These are phyloP conservation scores for Geotrichum bryndzae DNA, from an alignment of 1,139 yeast genomes.

Conservation along the genomic window DNA sequence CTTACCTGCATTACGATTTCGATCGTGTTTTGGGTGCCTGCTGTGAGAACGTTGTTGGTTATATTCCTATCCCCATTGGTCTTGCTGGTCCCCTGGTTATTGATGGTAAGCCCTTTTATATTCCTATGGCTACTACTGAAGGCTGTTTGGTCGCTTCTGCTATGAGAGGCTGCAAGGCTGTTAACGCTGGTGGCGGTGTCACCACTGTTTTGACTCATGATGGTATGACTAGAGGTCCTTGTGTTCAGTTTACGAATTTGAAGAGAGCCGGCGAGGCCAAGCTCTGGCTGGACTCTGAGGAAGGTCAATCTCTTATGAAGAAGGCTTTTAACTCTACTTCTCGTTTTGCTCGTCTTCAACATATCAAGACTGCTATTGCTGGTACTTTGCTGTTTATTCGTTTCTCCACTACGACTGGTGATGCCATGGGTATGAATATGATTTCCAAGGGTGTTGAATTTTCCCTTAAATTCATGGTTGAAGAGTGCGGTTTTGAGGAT, in stretches of 20 bases:
- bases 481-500: constrained; percentile 87
- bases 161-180: constrained; percentile 98
- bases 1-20: constrained; percentile 79
- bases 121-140: constrained; percentile 99
- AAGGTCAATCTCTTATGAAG: constrained; percentile 75
- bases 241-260: constrained; percentile 80
- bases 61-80: constrained; percentile 93
- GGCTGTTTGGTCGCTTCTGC: constrained; percentile 98
- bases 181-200: constrained; percentile 96
- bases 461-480: constrained; percentile 76
- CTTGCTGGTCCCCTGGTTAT: constrained; percentile 94
- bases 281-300: constrained; percentile 92
- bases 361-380: constrained; percentile 90
- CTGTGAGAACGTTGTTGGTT: constrained; percentile 97
- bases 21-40: constrained; percentile 97
- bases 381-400: constrained; percentile 84
- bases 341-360: constrained; percentile 90
- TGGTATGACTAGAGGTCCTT: constrained; percentile 99
- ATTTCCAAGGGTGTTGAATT: constrained; percentile 95
- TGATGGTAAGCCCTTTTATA: constrained; percentile 79
- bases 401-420: constrained; percentile 96
- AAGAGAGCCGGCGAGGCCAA: constrained; percentile 91
- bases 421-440: constrained; percentile 99
- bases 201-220: constrained; percentile 87
- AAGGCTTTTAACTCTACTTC: constrained; percentile 95